A percentile compares a stretch with the other conserved stretches of the same genome.
Conservation (phyloP, 345 rosid genomes). For the Pelargonium nanum region DNA sequence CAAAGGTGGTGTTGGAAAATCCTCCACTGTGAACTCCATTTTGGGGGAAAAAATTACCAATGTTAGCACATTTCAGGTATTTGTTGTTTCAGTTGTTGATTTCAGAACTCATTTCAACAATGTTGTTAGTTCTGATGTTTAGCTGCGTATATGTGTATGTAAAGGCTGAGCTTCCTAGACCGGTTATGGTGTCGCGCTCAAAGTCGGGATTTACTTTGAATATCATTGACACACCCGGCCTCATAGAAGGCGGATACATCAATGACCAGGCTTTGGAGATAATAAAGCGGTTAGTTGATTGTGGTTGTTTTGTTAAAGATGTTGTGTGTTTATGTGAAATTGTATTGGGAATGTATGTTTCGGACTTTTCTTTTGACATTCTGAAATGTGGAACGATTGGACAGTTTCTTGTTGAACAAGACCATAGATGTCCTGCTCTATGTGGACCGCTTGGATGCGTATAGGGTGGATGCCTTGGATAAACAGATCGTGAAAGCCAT, state of each 20-base stretch:
- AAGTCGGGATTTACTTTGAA: constrained; percentile 69
- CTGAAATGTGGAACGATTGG: not conserved
- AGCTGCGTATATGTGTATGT: not conserved
- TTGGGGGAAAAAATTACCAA: constrained; percentile 60
- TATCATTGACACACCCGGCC: constrained; percentile 75
- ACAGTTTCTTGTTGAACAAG: constrained; percentile 65
- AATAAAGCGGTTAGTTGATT: constrained; percentile 46
- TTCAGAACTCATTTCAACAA: not conserved
- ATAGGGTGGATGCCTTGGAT: constrained; percentile 77
- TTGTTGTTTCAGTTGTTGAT: not conserved
- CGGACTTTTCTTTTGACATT: constrained; percentile 3
- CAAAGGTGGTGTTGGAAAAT: constrained; percentile 83
- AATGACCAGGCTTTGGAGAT: constrained; percentile 61
- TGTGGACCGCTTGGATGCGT: constrained; percentile 80
- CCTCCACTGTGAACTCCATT: constrained; percentile 77
- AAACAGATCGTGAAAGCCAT: constrained; percentile 60
- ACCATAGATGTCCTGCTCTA: constrained; percentile 63
- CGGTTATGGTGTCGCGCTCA: constrained; percentile 64
- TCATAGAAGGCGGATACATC: constrained; percentile 79
- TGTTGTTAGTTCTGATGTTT: not conserved
- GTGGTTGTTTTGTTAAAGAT: not conserved
- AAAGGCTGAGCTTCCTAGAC: constrained; percentile 61
- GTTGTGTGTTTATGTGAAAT: constrained; percentile 1
- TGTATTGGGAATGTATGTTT: not conserved
- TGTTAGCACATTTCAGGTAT: constrained; percentile 72